Evolutionary conservation across 2,329 filamentous ascomycete genomes (phyloP), one percentile per base, ranked within the genome.

Genomic region (Hymenoscyphus occultus): DNA sequence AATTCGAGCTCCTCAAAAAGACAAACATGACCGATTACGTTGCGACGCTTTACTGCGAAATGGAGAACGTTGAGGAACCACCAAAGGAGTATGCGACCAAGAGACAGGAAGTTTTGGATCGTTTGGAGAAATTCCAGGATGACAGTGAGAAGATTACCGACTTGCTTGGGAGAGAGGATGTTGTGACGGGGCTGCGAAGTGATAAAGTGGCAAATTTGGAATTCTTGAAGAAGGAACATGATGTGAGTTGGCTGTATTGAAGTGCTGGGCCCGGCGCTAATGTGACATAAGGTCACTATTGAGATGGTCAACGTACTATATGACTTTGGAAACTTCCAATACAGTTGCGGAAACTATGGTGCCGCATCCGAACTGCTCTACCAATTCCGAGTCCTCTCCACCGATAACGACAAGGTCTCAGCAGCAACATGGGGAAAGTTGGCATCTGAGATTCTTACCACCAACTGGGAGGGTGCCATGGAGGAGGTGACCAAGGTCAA

Each of bases 1-100:
- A 97, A 80, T 97, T 94, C 79, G 90, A 94, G 80, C 88, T 99
- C 65, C 87, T 99, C 72, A 94, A 96, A 82, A 89, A 93, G 78
- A 98, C 95, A 75, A 97, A 98, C 84, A 99, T 99, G 95, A 95
- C 90, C 75, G 95, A 99, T 80, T 99, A 96, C 78, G 92, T 98
- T 63, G 93, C 93, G 76, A 91, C 90, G 75, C 83, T 99, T 71
- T 92, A 96, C 84, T 90, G 91, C 77, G 91, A 97, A 76, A 87
- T 99, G 71, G 88, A 98, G 82, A 85, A 89, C 73, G 86, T 92
- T 70, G 84, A 90, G 67, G 85, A 91, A 68, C 82, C 90, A 63
- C 93, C 95, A 60, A 85, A 90, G 69, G 93, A 97, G 79, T 98
- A 93, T 79, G 86, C 88, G 73, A 88, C 90, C 78, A 96, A 95